Evolutionary conservation across 2,329 filamentous ascomycete species (phyloP), one percentile per base, ranked within the genome.

Genomic region (Monilinia aucupariae): DNA sequence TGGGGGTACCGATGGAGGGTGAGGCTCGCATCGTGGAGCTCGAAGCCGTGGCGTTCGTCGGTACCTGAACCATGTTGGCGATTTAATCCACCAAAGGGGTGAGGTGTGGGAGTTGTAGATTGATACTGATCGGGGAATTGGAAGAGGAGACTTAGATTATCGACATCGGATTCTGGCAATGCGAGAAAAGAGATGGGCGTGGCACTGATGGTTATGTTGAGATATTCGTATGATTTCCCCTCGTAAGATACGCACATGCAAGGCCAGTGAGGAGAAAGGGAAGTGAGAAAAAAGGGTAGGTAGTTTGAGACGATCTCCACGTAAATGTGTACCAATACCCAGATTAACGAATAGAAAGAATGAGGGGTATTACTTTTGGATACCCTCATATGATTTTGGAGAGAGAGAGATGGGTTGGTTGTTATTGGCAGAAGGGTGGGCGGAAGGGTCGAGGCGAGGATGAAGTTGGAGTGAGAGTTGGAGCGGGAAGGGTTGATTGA

Each of bases 11-110:
- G 63, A 66, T 70, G 12, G 73, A 73, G 66, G 68, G 70, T 68
- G 71, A 68, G 68, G 69, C 68, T 60, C 67, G 65, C 50, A 59
- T 62, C 7, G 41, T 32, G 1, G 71, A 68, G 66, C 65, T 71
- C 56, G 70, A 68, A 52, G 67, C 68, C 53, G 67, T 67, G 27
- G 68, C 59, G 48, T 66, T 64, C 65, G 67, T 67, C 34, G 72
- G 72, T 30, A 73, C 71, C 63, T 74, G 72, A 49, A 73, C 73
- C 72, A 74, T 73, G 30, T 62, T 69, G 67, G 61, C 49, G 63
- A 63, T 45, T 47, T 39, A 61, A 59, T 50, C 43, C 49, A 51
- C 39, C 47, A 25, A 30, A 25, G 48, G 48, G 56, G 32, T 22
- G 5, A 32, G 53, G 39, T 55, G 13, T 27, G 13, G 17, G 20